Percentiles rank a stretch among this genome's conserved stretches.
Conservation (phyloP, 768 basidiomycete species). For the Lactarius hengduanensis region DNA sequence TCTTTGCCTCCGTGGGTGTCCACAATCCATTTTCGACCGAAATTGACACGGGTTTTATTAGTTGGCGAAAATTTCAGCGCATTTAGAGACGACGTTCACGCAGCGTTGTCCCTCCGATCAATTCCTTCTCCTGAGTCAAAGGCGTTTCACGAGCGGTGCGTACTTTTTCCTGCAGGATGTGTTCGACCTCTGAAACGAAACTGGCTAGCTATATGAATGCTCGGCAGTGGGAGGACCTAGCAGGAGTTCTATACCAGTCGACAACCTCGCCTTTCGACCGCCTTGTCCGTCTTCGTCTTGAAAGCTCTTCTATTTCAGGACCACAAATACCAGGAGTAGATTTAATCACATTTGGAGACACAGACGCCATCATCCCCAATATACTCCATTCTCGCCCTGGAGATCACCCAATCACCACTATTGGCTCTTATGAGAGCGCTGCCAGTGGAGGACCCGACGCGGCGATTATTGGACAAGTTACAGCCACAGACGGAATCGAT, state of each 20-base stretch:
- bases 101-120: neutral
- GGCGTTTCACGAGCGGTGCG: slow-evolving; percentile 9
- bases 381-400: neutral
- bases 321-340: neutral
- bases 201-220: slow-evolving; percentile 1
- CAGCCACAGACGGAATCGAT: neutral
- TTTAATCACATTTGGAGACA: neutral
- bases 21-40: neutral
- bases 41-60: neutral
- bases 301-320: neutral
- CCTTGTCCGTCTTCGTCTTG: slow-evolving; percentile 6
- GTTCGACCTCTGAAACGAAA: neutral
- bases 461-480: neutral
- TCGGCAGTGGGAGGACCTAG: neutral
- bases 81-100: slow-evolving; percentile 4
- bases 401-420: neutral
- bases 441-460: too few relatives aligned
- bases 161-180: neutral
- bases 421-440: neutral
- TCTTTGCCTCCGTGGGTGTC: slow-evolving; percentile 17
- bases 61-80: slow-evolving; percentile 17
- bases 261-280: slow-evolving; percentile 10
- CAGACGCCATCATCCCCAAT: slow-evolving; percentile 4
- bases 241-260: slow-evolving; percentile 9
- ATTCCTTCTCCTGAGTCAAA: neutral